Evolutionary conservation across 441 rosid species (phyloP).

Genomic region (Daphne laureola): DNA sequence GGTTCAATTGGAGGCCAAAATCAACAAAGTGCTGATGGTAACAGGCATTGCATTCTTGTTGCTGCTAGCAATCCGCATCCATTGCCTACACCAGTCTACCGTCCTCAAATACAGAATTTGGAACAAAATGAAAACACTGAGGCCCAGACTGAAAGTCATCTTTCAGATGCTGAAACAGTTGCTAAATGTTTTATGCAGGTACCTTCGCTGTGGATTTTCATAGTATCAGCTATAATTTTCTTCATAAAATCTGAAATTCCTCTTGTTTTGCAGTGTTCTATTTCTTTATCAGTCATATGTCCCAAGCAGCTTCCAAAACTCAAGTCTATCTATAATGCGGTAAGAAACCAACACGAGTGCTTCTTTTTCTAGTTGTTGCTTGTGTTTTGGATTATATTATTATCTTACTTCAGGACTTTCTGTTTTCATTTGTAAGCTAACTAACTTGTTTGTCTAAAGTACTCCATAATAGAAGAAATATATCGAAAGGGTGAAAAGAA

Average conservation of each 20-base stretch:
- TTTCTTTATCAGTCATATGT: constrained; percentile 83
- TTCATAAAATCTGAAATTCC: constrained; percentile 22
- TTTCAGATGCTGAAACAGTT: constrained; percentile 90
- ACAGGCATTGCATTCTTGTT: constrained; percentile 85
- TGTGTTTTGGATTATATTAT: too few species aligned
- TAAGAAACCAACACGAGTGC: constrained; percentile 30
- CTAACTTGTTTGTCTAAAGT: too few species aligned
- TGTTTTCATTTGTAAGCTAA: too few species aligned
- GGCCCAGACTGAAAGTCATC: constrained; percentile 54
- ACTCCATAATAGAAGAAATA: too few species aligned
- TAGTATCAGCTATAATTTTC: constrained; percentile 1
- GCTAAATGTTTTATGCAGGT: constrained; percentile 79
- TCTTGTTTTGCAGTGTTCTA: constrained; percentile 54
- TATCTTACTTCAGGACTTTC: too few species aligned
- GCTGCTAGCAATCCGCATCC: constrained; percentile 91
- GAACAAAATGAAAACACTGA: constrained; percentile 61
- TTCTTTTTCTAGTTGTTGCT: background rate
- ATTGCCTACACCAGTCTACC: constrained; percentile 91
- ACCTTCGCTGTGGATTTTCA: constrained; percentile 13
- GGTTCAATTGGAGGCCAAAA: constrained; percentile 52
- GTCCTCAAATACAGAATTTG: constrained; percentile 55
- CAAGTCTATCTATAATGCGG: constrained; percentile 73
- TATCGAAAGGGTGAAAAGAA: too few species aligned
- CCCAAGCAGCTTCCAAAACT: constrained; percentile 93
- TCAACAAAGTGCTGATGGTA: constrained; percentile 59